Base-by-base conservation (phyloP, 805 yeast genomes). In the Yarrowia sp. region DNA sequence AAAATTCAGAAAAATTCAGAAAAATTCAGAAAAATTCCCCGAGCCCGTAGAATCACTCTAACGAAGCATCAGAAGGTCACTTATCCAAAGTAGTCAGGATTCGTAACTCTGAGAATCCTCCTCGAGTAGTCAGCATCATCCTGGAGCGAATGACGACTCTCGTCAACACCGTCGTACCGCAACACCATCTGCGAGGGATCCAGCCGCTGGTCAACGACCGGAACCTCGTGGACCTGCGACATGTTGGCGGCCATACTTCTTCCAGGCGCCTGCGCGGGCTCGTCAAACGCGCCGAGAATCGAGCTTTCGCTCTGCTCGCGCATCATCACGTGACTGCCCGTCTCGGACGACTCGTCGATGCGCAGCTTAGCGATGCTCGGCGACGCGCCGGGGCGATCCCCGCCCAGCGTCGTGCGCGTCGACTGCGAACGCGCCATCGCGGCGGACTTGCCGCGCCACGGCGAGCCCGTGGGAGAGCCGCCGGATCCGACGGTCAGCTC, bases 91-190 rank as follows among this genome's bases (percentile, higher is more conserved):
- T 31, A 39, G 49, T 73, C 78, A 1, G 80, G 80, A 66, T 84
- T 84, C 4, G 84, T 78, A 24, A 84, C 85, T 36, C 82, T 72
- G 35, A 84, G 72, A 6, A 84, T 85, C 63, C 80, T 75, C 42
- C 88, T 73, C 4, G 82, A 77, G 67, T 84, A 84, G 67, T 84
- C 87, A 65, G 76, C 76, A 62, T 84, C 81, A 68, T 84, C 88
- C 18, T 77, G 81, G 33, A 84, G 68, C 32, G 82, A 76, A 47
- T 78, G 73, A 44, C 76, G 71, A 7, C 84, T 79, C 33, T 76
- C 78, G 66, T 77, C 77, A 47, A 75, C 69, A 2, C 58, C 58
- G 59, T 79, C 80, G 74, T 78, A 77, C 62, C 73, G 73, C 78
- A 80, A 76, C 64, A 79, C 78, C 74, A 82, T 76, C 47, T 78